Percentiles rank a stretch among this genome's conserved stretches.
phyloP scores from a whole-genome alignment of 257 asterid genomes.

The Forsythia viridissima region DNA sequence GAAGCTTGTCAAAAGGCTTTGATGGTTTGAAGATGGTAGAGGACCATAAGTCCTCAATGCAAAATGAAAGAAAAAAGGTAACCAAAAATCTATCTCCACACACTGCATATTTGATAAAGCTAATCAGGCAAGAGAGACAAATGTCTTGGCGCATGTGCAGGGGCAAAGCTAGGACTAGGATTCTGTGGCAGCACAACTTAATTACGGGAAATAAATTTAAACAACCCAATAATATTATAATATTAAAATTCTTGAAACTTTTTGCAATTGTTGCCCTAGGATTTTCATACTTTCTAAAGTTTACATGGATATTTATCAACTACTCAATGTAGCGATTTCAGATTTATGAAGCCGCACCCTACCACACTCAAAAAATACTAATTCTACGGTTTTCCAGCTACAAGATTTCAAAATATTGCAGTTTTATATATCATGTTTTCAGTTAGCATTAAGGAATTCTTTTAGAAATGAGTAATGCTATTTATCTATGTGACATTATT shows the following conservation, averaged over 20 bases:
- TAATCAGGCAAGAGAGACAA: not conserved
- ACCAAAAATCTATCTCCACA: not conserved
- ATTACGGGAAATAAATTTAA: too few species aligned
- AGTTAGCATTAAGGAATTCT: not conserved
- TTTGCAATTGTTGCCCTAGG: not conserved
- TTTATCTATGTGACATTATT: too few species aligned
- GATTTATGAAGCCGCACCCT: not conserved
- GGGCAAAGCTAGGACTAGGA: not conserved
- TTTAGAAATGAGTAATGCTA: too few species aligned
- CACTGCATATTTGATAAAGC: not conserved
- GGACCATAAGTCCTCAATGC: not conserved
- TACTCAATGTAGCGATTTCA: not conserved
- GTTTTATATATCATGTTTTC: not conserved
- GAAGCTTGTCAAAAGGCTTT: not conserved
- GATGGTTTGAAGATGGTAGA: not conserved
- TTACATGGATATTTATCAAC: not conserved
- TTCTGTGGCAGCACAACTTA: too few species aligned
- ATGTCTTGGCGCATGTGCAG: not conserved
- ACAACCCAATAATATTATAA: too few species aligned
- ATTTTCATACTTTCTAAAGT: not conserved
- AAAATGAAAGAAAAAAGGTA: not conserved
- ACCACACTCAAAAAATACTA: not conserved
- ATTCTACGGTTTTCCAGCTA: not conserved
- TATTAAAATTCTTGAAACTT: too few species aligned
- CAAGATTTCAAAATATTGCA: not conserved